A percentile compares a stretch with the other conserved stretches of the same genome.
These are phyloP conservation scores for Adansonia grandidieri DNA, from an alignment of 441 rosid genomes.

Conservation along the genomic window DNA sequence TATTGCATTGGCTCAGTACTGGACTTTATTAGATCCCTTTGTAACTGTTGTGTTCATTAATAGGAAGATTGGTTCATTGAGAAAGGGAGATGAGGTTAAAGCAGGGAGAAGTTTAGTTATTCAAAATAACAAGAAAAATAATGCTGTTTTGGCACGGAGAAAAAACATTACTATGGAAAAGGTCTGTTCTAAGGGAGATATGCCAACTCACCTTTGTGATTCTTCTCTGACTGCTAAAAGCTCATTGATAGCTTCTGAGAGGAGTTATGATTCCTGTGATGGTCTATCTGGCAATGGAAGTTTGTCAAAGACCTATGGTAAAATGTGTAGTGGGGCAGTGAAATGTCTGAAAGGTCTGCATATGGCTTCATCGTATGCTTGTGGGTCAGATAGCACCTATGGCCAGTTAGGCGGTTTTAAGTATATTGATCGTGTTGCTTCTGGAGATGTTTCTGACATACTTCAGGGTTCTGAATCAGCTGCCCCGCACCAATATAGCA, in stretches of 20 bases:
- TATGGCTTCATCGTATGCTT: conserved; percentile 32
- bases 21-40: conserved; percentile 90
- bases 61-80: conserved; percentile 74
- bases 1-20: conserved; percentile 54
- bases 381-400: conserved; percentile 38
- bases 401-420: conserved; percentile 33
- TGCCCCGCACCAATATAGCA: conserved; percentile 46
- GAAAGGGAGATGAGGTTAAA: conserved; percentile 73
- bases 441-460: conserved; percentile 34
- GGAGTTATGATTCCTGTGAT: conserved; percentile 42
- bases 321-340: conserved; percentile 29
- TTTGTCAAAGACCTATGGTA: conserved; percentile 38
- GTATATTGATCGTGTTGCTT: conserved; percentile 29
- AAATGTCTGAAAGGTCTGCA: conserved; percentile 30
- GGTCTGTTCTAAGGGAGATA: conserved; percentile 35
- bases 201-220: conserved; percentile 34
- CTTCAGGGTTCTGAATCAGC: conserved; percentile 37
- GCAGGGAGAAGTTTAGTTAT: conserved; percentile 50
- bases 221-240: conserved; percentile 45
- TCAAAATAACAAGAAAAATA: conserved; percentile 36
- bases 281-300: conserved; percentile 39
- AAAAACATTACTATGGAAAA: conserved; percentile 27
- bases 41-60: conserved; percentile 70
- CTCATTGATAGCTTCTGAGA: conserved; percentile 48
- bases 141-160: conserved; percentile 35